These are phyloP conservation scores for Blastocrithidia nonstop DNA, from an alignment of 208 protist genomes.

Conservation along the genomic window DNA sequence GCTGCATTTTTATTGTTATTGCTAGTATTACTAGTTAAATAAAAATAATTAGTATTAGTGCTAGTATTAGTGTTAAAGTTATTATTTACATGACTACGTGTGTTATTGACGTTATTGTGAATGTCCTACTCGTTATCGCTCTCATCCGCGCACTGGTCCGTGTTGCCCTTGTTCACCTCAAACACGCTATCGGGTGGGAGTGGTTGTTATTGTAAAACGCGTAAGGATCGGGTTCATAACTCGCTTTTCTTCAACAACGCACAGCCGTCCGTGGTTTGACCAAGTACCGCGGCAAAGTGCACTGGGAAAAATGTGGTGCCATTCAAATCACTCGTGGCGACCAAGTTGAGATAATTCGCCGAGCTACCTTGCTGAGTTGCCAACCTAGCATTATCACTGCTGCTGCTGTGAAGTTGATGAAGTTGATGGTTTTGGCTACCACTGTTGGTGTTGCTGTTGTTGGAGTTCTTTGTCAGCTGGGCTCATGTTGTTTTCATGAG, in stretches of 20 bases:
- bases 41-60: no score
- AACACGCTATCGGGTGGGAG: slow-evolving; percentile 57
- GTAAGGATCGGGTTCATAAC: slow-evolving; percentile 66
- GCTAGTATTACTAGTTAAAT: no score
- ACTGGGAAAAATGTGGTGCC: slow-evolving; percentile 51
- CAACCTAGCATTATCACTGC: no score
- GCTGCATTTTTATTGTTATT: no score
- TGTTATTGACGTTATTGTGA: no score
- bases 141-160: slow-evolving; percentile 16
- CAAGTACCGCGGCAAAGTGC: slow-evolving; percentile 68
- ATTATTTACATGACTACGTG: no score
- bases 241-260: slow-evolving; percentile 64
- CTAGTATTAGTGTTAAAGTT: no score
- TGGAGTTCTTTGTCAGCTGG: no score
- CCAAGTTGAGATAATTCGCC: slow-evolving; percentile 12
- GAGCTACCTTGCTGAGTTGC: slow-evolving; percentile 3
- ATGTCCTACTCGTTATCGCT: slow-evolving; percentile 28
- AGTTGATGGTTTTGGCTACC: slow-evolving; percentile 5
- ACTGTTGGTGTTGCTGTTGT: slow-evolving; percentile 1
- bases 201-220: slow-evolving; percentile 44
- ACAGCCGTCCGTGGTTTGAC: slow-evolving; percentile 59
- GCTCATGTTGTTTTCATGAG: no score
- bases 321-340: slow-evolving; percentile 13
- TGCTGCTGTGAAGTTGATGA: slow-evolving; percentile 20
- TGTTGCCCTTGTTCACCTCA: slow-evolving; percentile 22